A percentile compares a stretch with the other conserved stretches of the same genome.
Evolutionary conservation across 768 basidiomycete species (phyloP).

Genomic region (Leucocoprinus leucothites): DNA sequence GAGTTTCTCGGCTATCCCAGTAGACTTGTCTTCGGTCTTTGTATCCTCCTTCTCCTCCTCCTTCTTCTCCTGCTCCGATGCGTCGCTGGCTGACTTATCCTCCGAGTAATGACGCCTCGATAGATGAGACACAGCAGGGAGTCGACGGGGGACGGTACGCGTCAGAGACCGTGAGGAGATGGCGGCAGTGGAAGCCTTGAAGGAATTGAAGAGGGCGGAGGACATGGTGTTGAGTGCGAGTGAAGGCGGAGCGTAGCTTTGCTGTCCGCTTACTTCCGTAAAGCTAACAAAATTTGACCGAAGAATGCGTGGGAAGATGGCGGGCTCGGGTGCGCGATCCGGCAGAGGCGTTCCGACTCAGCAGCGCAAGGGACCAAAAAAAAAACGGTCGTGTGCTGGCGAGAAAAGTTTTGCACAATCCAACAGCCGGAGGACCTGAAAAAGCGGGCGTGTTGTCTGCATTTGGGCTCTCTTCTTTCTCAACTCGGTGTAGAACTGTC

Average conservation of each 20-base stretch:
- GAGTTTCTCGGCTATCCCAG: slow-evolving; percentile 51
- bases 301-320: slow-evolving; percentile 8
- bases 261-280: slow-evolving; percentile 5
- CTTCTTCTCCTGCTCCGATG: slow-evolving; percentile 23
- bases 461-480: neutral
- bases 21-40: slow-evolving; percentile 23
- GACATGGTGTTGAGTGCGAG: slow-evolving; percentile 42
- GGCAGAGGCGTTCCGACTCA: neutral
- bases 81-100: slow-evolving; percentile 35
- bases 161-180: slow-evolving; percentile 41
- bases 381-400: neutral
- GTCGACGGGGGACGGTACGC: slow-evolving; percentile 31
- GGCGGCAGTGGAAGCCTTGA: slow-evolving; percentile 61
- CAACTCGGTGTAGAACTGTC: neutral
- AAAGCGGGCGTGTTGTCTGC: neutral
- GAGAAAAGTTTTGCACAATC: too few species aligned
- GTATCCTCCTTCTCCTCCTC: slow-evolving; percentile 22
- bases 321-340: neutral
- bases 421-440: too few species aligned
- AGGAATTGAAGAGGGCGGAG: slow-evolving; percentile 44
- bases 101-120: slow-evolving; percentile 58
- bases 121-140: slow-evolving; percentile 23
- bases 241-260: slow-evolving; percentile 8
- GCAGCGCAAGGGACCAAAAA: neutral
- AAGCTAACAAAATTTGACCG: slow-evolving; percentile 7